Evolutionary conservation across 345 rosid genomes (phyloP), one percentile per base, ranked within the genome.

Genomic region (Syzygium aromaticum): DNA sequence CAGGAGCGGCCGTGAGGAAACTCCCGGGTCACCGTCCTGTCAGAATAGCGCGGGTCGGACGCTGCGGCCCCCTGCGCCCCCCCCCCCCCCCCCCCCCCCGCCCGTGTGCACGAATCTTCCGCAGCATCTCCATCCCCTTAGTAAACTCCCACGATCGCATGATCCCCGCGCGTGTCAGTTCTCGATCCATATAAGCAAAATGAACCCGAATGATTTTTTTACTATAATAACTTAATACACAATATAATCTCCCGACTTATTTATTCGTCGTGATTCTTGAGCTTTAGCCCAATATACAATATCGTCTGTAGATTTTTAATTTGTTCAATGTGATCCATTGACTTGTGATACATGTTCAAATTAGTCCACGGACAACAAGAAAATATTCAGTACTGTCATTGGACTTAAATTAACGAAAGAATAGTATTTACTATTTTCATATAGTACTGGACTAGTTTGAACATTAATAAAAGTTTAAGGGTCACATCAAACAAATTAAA

Each of bases 21-120:
- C 25, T 38, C 1, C 3, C 14, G 27, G 4, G 82, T 73, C 82
- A 73, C 82, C 82, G 0, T 0, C 49, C 1, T 0, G 49, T 73
- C 49, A 21, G 27, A 73, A 38, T 73, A 73, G 49, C 49, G 38
- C 80, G 49, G 23, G 80, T 38, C 80, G 14, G 80, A 19, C 80
- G 49, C 15, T 23, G 22, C 43, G 40, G 3, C 67, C 67, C 30
- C 53, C 14, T 52, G 40, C 40, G 40, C 3, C 38, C 38, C 38
- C 2, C 53, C 15, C 5, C 14, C 3, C 22, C 22, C 2, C 4
- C 8, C 8, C 27, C 61, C 61, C 27, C 63, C 27, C 61, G 10
- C n/a, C 63, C 8, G 27, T 27, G 49, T 73, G 82, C 82, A 7
- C 8, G 82, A 73, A 73, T 73, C 82, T 38, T 73, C 49, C 7